These are phyloP conservation scores for Ehretia macrophylla DNA, from an alignment of 257 asterid species.

Conservation along the genomic window DNA sequence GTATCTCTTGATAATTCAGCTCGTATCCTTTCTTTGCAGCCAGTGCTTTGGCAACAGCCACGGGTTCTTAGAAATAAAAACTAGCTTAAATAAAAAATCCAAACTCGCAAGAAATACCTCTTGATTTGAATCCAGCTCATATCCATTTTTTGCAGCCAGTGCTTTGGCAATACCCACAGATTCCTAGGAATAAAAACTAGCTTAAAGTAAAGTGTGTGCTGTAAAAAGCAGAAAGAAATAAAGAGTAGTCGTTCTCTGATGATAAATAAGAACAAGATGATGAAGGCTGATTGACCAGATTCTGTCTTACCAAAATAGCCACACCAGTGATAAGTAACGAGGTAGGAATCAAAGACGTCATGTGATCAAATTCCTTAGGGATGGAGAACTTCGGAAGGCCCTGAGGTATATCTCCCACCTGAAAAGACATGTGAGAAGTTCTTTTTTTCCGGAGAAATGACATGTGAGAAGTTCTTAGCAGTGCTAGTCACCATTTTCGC, in stretches of 20 bases:
- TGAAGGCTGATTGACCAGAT: slow-evolving; percentile 9
- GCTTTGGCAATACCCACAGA: slow-evolving; percentile 99
- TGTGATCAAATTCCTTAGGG: slow-evolving; percentile 71
- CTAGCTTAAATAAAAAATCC: slow-evolving; percentile 23
- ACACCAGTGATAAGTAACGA: slow-evolving; percentile 97
- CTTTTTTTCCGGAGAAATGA: slow-evolving; percentile 8
- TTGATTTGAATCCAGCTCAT: slow-evolving; percentile 94
- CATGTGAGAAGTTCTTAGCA: background rate
- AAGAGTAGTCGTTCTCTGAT: slow-evolving; percentile 3
- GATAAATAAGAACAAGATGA: slow-evolving; percentile 8
- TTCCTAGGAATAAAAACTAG: slow-evolving; percentile 48
- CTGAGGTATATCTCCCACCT: slow-evolving; percentile 98
- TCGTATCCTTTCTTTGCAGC: slow-evolving; percentile 96
- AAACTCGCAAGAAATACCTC: slow-evolving; percentile 51
- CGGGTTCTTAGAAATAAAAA: slow-evolving; percentile 66
- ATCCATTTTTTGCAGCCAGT: slow-evolving; percentile 94
- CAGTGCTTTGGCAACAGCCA: slow-evolving; percentile 94
- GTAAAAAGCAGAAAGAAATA: slow-evolving; percentile 8
- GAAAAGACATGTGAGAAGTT: slow-evolving; percentile 1
- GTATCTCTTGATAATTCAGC: slow-evolving; percentile 94
- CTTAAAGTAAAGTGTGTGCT: slow-evolving; percentile 24
- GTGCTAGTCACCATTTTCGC: background rate
- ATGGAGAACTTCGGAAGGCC: slow-evolving; percentile 90
- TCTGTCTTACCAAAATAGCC: slow-evolving; percentile 83
- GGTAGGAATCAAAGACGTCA: slow-evolving; percentile 74